These are phyloP conservation scores for Poa pratensis DNA, from an alignment of 176 grass and related monocot genomes.

Conservation along the genomic window DNA sequence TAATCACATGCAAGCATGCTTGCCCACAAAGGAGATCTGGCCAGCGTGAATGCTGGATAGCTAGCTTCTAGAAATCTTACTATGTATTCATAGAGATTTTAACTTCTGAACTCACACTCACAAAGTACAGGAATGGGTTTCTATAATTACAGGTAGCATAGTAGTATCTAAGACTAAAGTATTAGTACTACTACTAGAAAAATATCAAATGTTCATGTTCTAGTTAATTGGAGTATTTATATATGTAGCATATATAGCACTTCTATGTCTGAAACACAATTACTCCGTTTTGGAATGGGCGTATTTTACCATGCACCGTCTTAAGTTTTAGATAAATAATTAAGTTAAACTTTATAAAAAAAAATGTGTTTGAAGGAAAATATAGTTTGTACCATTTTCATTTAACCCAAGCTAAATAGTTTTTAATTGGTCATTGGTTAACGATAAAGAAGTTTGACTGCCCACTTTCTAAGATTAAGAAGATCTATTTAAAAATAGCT, in stretches of 20 bases:
- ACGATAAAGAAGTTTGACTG: background rate
- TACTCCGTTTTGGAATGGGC: background rate
- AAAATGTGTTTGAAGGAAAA: background rate
- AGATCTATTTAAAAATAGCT: no score
- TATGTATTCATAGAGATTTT: background rate
- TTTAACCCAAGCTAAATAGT: background rate
- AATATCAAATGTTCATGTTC: background rate
- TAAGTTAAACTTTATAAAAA: background rate
- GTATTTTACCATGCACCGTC: no score
- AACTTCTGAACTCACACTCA: background rate
- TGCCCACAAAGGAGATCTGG: constrained; percentile 17
- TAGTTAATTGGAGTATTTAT: background rate
- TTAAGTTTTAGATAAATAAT: background rate
- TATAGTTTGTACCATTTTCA: background rate
- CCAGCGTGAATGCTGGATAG: background rate
- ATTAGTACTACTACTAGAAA: background rate
- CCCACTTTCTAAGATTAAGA: no score
- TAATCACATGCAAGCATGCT: constrained; percentile 40
- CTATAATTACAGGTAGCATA: background rate
- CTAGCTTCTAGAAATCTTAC: background rate
- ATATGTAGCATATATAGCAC: background rate
- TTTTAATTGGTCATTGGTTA: background rate
- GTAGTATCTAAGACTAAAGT: background rate
- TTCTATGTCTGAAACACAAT: background rate
- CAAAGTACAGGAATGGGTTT: no score